Percentiles rank a stretch among this genome's conserved stretches.
Evolutionary conservation across 1,284 basidiomycete species (phyloP).

Genomic region (Moesziomyces sp.): DNA sequence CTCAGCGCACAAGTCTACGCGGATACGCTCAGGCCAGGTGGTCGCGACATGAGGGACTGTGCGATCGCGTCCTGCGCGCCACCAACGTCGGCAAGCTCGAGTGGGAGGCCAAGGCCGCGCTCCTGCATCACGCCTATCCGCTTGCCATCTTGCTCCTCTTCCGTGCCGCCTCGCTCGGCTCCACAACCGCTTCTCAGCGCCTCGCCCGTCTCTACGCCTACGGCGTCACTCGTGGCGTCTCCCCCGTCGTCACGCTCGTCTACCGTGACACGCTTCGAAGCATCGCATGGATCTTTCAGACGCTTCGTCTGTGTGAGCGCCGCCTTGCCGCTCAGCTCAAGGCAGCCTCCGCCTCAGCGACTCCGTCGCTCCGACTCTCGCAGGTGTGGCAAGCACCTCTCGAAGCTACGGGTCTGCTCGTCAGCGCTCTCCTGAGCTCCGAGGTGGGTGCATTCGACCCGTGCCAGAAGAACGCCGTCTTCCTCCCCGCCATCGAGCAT

Average conservation of each 20-base stretch:
- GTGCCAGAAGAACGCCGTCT: conserved; percentile 19
- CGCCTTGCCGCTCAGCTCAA: conserved; percentile 19
- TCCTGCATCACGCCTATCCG: conserved; percentile 38
- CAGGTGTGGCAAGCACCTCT: conserved; percentile 25
- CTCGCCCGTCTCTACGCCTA: conserved; percentile 39
- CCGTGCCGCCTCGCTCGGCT: conserved; percentile 42
- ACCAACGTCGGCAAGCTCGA: conserved; percentile 43
- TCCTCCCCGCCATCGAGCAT: conserved; percentile 18
- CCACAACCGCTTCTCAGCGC: conserved; percentile 28
- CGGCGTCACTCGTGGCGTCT: conserved; percentile 39
- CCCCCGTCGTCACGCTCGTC: conserved; percentile 42
- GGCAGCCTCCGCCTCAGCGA: conserved; percentile 11
- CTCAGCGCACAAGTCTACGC: conserved; percentile 29
- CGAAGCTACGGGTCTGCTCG: conserved; percentile 4
- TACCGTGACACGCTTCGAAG: conserved; percentile 43
- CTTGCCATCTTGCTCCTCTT: conserved; percentile 48
- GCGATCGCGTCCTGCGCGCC: conserved; percentile 32
- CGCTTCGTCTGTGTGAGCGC: conserved; percentile 23
- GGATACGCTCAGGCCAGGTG: conserved; percentile 42
- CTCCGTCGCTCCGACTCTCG: conserved; percentile 11
- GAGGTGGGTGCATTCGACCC: conserved; percentile 25
- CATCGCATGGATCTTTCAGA: conserved; percentile 44
- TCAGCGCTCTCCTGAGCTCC: conserved; percentile 5
- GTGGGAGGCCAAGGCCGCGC: conserved; percentile 55
- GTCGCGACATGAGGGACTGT: conserved; percentile 31